These are phyloP conservation scores for Chaetoscypha palmicola DNA, from an alignment of 2,329 filamentous ascomycete species.

Conservation along the genomic window DNA sequence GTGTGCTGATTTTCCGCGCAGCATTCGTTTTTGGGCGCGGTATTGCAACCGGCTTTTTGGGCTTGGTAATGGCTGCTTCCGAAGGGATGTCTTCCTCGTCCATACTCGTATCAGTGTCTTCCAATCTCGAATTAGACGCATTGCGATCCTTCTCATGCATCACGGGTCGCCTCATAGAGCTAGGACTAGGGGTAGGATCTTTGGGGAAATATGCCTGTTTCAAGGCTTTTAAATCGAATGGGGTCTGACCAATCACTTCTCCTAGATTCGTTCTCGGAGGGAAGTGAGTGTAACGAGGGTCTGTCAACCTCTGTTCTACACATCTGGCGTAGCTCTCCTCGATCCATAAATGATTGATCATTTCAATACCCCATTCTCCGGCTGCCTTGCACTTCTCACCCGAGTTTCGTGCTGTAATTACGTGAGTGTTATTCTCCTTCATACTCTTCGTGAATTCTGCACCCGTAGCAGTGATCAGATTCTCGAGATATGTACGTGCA, in stretches of 20 bases:
- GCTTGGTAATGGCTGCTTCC: slow-evolving; percentile 27
- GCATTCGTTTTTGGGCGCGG: slow-evolving; percentile 9
- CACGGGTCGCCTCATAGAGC: slow-evolving; percentile 39
- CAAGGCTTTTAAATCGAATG: slow-evolving; percentile 58
- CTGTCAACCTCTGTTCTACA: slow-evolving; percentile 63
- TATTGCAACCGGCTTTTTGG: slow-evolving; percentile 4
- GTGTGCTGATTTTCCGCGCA: slow-evolving; percentile 37
- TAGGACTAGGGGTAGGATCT: slow-evolving; percentile 38
- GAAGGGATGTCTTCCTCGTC: slow-evolving; percentile 19
- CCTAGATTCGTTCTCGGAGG: slow-evolving; percentile 84
- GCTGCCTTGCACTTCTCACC: slow-evolving; percentile 94
- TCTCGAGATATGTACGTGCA: slow-evolving; percentile 86
- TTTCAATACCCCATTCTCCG: slow-evolving; percentile 81
- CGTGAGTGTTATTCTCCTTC: slow-evolving; percentile 90
- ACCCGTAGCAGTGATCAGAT: slow-evolving; percentile 75
- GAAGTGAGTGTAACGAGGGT: slow-evolving; percentile 76
- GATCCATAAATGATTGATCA: slow-evolving; percentile 93
- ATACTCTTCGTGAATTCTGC: slow-evolving; percentile 91
- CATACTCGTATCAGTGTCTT: slow-evolving; percentile 11
- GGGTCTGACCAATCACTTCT: slow-evolving; percentile 86
- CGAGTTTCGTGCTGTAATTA: slow-evolving; percentile 80
- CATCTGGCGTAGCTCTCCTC: slow-evolving; percentile 96
- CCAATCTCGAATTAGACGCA: slow-evolving; percentile 8
- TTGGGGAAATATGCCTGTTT: slow-evolving; percentile 57
- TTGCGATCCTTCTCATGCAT: slow-evolving; percentile 39